Evolutionary conservation across 805 yeast species (phyloP).

Genomic region (Ogataea sp.): DNA sequence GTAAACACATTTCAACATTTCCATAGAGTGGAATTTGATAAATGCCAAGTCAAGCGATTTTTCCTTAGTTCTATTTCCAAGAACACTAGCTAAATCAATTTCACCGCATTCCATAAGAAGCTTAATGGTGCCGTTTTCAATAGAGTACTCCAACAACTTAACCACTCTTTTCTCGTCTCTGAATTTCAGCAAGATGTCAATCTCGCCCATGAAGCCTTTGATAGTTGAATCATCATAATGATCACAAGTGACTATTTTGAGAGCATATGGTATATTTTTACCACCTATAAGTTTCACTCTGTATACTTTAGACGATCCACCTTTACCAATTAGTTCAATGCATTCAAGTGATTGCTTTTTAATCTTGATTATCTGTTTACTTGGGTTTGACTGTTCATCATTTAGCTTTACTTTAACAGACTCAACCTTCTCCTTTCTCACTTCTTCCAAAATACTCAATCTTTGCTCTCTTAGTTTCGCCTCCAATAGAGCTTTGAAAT

Average conservation of each 20-base stretch:
- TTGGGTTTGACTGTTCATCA: background rate
- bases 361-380: slow-evolving; percentile 13
- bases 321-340: slow-evolving; percentile 76
- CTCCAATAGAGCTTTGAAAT: slow-evolving; percentile 9
- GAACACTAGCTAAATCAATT: slow-evolving; percentile 50
- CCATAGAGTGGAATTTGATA: slow-evolving; percentile 71
- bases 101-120: slow-evolving; percentile 15
- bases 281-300: slow-evolving; percentile 48
- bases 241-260: slow-evolving; percentile 74
- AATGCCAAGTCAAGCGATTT: slow-evolving; percentile 58
- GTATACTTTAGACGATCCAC: slow-evolving; percentile 89
- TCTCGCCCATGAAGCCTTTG: slow-evolving; percentile 83
- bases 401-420: background rate
- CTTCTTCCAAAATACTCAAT: slow-evolving; percentile 9
- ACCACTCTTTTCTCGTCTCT: slow-evolving; percentile 67
- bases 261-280: slow-evolving; percentile 61
- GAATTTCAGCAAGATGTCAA: slow-evolving; percentile 59
- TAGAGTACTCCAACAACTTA: slow-evolving; percentile 32
- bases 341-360: slow-evolving; percentile 64
- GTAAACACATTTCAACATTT: slow-evolving; percentile 70
- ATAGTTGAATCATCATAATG: slow-evolving; percentile 72
- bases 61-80: slow-evolving; percentile 42
- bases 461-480: slow-evolving; percentile 13
- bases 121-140: slow-evolving; percentile 28
- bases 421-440: slow-evolving; percentile 5